A percentile compares a stretch with the other conserved stretches of the same genome.
Evolutionary conservation across 1,284 basidiomycete genomes (phyloP).

Genomic region (Ustilago vetiveriae): DNA sequence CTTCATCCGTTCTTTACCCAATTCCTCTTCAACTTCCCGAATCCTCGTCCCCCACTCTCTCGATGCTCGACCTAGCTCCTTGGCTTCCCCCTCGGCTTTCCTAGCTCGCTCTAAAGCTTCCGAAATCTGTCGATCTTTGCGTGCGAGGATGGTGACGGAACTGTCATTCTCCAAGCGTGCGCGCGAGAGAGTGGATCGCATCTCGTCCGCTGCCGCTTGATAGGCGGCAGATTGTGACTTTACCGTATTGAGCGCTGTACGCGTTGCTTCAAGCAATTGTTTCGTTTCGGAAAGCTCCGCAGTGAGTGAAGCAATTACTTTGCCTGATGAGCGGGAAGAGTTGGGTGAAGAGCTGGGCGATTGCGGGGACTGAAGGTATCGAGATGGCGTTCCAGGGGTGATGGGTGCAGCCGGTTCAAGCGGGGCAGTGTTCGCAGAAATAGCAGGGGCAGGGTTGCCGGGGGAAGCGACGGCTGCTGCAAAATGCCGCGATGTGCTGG

Average conservation of each 20-base stretch:
- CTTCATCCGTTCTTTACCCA: constrained; percentile 51
- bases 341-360: not conserved
- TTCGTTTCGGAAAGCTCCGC: constrained; percentile 33
- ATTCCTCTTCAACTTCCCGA: constrained; percentile 52
- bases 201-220: constrained; percentile 82
- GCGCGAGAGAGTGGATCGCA: constrained; percentile 83
- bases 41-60: constrained; percentile 61
- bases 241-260: constrained; percentile 78
- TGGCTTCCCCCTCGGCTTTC: constrained; percentile 61
- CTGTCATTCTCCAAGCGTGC: constrained; percentile 83
- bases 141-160: constrained; percentile 81
- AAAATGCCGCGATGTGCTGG: not conserved
- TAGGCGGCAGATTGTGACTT: constrained; percentile 78
- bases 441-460: not conserved
- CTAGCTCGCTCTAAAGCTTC: constrained; percentile 70
- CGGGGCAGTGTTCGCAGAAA: not conserved
- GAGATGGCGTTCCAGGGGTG: not conserved
- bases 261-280: constrained; percentile 78
- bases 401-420: constrained; percentile 7
- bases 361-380: not conserved
- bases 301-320: constrained; percentile 52
- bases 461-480: constrained; percentile 23
- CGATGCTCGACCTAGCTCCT: constrained; percentile 56
- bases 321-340: constrained; percentile 8
- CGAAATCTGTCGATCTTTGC: constrained; percentile 83